phyloP scores from a whole-genome alignment of 148 eudicot species.

The Fagopyrum homotropicum region DNA sequence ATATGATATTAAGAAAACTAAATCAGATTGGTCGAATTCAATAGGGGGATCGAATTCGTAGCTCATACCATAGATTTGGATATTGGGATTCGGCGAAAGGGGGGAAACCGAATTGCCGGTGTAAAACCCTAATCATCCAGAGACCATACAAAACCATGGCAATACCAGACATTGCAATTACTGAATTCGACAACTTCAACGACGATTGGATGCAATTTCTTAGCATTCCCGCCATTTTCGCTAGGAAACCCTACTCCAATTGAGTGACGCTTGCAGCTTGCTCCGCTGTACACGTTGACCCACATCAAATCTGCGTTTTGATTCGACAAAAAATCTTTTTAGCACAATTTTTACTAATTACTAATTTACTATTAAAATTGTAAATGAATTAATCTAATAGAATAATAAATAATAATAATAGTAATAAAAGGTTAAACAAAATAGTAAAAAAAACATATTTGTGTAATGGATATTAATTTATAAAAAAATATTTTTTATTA shows the following conservation, averaged over 20 bases:
- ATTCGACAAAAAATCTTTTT: background rate
- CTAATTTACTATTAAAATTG: too few relatives aligned
- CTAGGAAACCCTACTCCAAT: background rate
- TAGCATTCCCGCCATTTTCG: conserved; percentile 39
- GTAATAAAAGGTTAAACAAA: too few relatives aligned
- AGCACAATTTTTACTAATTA: too few relatives aligned
- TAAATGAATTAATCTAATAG: too few relatives aligned
- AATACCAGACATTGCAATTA: conserved; percentile 55
- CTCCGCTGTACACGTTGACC: background rate
- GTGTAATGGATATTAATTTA: too few relatives aligned
- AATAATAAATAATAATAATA: too few relatives aligned
- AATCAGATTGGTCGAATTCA: background rate
- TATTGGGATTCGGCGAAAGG: conserved; percentile 22
- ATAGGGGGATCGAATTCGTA: conserved; percentile 6
- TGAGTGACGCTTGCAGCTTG: background rate
- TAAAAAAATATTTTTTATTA: too few relatives aligned
- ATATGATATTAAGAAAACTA: background rate
- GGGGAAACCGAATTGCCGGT: conserved; percentile 24
- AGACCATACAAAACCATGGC: conserved; percentile 52
- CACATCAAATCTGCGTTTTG: background rate
- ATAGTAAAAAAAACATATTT: too few relatives aligned
- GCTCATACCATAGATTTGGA: conserved; percentile 46
- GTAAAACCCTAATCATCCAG: conserved; percentile 75
- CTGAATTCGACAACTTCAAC: conserved; percentile 58
- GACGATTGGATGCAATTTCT: conserved; percentile 55